Evolutionary conservation across 805 yeast species (phyloP).

Genomic region (Yarrowia keelungensis): DNA sequence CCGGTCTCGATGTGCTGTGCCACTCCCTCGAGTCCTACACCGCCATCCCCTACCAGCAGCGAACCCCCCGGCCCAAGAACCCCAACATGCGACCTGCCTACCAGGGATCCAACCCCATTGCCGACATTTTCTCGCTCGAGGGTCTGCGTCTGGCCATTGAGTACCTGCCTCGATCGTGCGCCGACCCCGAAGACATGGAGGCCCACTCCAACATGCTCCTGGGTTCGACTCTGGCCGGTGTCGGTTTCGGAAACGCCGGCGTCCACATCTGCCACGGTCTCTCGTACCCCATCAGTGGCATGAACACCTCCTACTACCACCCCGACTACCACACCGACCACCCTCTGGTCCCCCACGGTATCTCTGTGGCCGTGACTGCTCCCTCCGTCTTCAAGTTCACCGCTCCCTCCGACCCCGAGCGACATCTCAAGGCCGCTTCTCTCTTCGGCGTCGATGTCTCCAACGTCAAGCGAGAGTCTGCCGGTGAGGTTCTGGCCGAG

Average conservation of each 20-base stretch:
- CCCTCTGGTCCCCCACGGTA: constrained; percentile 56
- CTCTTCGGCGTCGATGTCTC: constrained; percentile 51
- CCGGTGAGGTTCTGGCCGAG: constrained; percentile 52
- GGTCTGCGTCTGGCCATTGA: constrained; percentile 53
- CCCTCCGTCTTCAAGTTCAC: constrained; percentile 55
- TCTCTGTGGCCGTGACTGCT: constrained; percentile 56
- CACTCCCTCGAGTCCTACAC: constrained; percentile 57
- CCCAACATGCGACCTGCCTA: constrained; percentile 53
- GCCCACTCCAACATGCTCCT: constrained; percentile 56
- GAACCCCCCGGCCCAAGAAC: constrained; percentile 52
- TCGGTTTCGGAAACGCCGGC: constrained; percentile 57
- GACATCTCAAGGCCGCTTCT: constrained; percentile 51
- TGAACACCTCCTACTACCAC: constrained; percentile 51
- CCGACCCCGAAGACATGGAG: constrained; percentile 53
- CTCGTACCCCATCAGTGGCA: constrained; percentile 53
- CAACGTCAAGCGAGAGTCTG: constrained; percentile 50
- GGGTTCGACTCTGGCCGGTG: constrained; percentile 57
- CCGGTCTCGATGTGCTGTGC: constrained; percentile 56
- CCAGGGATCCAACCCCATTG: constrained; percentile 57
- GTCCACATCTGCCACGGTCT: constrained; percentile 56
- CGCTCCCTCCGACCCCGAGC: constrained; percentile 52
- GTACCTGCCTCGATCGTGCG: constrained; percentile 53
- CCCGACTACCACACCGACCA: constrained; percentile 52
- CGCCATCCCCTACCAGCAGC: constrained; percentile 54
- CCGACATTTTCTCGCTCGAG: constrained; percentile 55